phyloP scores from a whole-genome alignment of 345 rosid species.

The Pseudoturritis turrita region DNA sequence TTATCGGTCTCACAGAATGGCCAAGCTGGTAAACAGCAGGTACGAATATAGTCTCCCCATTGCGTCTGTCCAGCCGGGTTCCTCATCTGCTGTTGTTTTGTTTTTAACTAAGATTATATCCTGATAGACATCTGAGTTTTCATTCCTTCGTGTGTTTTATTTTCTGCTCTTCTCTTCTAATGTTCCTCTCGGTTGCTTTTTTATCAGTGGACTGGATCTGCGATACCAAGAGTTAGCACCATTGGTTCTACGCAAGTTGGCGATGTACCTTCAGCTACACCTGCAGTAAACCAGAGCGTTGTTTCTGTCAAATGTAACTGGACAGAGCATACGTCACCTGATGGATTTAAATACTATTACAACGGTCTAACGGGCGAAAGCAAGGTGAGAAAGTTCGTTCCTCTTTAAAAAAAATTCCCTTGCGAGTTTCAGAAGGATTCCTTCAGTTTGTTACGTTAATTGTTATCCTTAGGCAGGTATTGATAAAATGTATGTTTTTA shows the following conservation, averaged over 20 bases:
- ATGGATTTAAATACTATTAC: constrained; percentile 93
- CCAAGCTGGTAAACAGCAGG: constrained; percentile 72
- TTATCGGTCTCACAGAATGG: constrained; percentile 47
- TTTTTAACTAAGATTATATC: neutral
- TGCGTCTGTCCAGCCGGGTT: neutral
- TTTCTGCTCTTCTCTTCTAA: neutral
- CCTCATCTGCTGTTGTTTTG: neutral
- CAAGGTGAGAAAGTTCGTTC: constrained; percentile 52
- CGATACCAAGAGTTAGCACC: constrained; percentile 40
- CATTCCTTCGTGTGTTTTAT: neutral
- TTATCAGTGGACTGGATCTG: constrained; percentile 61
- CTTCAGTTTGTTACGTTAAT: neutral
- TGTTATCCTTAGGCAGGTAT: neutral
- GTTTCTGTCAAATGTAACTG: constrained; percentile 65
- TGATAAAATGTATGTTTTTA: neutral
- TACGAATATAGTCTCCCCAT: constrained; percentile 27
- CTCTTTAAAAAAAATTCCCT: neutral
- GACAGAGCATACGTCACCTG: constrained; percentile 98
- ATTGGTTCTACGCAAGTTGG: constrained; percentile 40
- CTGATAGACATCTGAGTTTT: constrained; percentile 2
- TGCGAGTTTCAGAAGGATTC: neutral
- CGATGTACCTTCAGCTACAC: constrained; percentile 42
- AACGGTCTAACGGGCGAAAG: constrained; percentile 81
- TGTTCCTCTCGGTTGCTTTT: constrained; percentile 15
- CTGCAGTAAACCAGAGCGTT: constrained; percentile 33